Conservation (phyloP, 2,329 filamentous ascomycete species). For the Colletotrichum sojae region DNA sequence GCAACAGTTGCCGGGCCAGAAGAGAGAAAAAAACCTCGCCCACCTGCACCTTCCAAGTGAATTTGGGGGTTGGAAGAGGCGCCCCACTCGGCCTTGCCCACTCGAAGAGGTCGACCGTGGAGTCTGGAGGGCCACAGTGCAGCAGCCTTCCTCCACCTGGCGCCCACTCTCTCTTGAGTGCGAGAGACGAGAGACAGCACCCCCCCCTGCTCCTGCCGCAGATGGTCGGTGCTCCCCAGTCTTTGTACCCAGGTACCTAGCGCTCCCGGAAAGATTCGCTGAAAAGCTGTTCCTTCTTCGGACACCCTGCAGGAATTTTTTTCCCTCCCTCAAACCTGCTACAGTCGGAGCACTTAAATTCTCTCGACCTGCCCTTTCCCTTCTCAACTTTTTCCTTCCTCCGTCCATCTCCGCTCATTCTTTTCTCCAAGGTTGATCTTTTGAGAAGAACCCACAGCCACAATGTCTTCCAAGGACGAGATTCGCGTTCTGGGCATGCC, state of each 20-base stretch:
- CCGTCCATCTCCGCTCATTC: constrained; percentile 74
- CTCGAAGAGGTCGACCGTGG: constrained; percentile 14
- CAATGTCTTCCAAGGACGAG: constrained; percentile 71
- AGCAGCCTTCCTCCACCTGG: constrained; percentile 36
- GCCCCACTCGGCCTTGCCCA: constrained; percentile 26
- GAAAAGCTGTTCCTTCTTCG: constrained; percentile 61
- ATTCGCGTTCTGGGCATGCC: constrained; percentile 73
- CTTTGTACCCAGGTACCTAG: constrained; percentile 15
- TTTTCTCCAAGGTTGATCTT: constrained; percentile 65
- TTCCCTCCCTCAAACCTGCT: constrained; percentile 60
- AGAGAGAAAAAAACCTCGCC: constrained; percentile 18
- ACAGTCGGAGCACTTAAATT: constrained; percentile 54
- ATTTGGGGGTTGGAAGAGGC: constrained; percentile 39
- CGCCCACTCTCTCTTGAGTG: constrained; percentile 43
- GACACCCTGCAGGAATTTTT: constrained; percentile 65
- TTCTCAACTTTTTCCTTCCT: constrained; percentile 57
- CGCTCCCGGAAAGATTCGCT: constrained; percentile 67
- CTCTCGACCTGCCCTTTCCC: constrained; percentile 50
- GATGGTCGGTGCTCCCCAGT: constrained; percentile 36
- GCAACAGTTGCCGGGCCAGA: constrained; percentile 40
- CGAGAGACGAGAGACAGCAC: too few species aligned
- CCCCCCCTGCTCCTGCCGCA: constrained; percentile 29
- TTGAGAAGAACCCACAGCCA: constrained; percentile 59
- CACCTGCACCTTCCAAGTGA: constrained; percentile 33
- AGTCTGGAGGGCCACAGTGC: constrained; percentile 11